Conservation (phyloP, 73 alveolate species). For the Paramecium primaurelia region DNA sequence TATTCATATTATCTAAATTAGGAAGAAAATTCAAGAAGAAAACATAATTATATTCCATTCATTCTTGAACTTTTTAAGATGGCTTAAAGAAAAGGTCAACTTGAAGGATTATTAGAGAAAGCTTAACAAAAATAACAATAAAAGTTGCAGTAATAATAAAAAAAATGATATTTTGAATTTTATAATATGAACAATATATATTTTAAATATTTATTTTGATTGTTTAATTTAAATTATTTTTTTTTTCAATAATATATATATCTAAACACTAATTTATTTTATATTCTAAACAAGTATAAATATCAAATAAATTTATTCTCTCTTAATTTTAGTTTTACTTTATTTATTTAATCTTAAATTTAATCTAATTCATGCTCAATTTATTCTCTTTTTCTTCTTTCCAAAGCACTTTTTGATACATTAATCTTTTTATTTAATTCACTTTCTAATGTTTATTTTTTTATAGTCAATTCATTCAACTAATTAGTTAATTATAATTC, state of each 20-base stretch:
- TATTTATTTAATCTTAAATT: neutral
- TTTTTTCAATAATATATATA: neutral
- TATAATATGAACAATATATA: neutral
- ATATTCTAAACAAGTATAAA: neutral
- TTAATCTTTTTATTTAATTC: slow-evolving; percentile 34
- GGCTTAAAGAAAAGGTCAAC: slow-evolving; percentile 57
- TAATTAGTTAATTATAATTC: neutral
- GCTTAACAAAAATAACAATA: slow-evolving; percentile 49
- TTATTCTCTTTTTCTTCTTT: slow-evolving; percentile 18
- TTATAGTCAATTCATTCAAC: neutral
- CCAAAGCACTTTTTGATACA: neutral
- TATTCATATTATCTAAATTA: neutral
- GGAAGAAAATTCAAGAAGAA: slow-evolving; percentile 55
- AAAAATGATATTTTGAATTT: neutral
- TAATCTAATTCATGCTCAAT: neutral
- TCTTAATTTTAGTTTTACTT: slow-evolving; percentile 30
- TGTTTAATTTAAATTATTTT: neutral
- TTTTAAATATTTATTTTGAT: neutral
- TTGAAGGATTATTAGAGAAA: slow-evolving; percentile 52
- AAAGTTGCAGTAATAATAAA: neutral
- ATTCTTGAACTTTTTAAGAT: slow-evolving; percentile 52
- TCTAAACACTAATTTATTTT: neutral
- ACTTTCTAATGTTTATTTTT: slow-evolving; percentile 24
- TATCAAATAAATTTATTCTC: slow-evolving; percentile 22
- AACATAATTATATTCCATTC: slow-evolving; percentile 60